Evolutionary conservation across 192 early-diverging fungal species (phyloP).

Genomic region (Coemansia sp.): DNA sequence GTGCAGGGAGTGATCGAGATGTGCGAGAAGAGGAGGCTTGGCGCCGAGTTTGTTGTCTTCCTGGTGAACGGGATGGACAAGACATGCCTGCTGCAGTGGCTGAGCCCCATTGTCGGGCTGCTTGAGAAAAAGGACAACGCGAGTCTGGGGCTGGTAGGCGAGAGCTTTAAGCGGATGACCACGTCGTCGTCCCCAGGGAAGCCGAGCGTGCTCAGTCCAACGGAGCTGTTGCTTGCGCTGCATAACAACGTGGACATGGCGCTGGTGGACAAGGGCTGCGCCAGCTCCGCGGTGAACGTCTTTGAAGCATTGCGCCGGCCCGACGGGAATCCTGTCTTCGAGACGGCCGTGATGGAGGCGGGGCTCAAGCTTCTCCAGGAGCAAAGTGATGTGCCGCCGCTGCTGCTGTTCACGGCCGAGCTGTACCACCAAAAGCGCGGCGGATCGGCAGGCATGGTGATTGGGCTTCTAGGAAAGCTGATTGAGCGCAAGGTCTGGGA

Average conservation of each 20-base stretch:
- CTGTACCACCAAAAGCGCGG: slow-evolving; percentile 18
- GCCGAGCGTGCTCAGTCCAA: slow-evolving; percentile 50
- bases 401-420: slow-evolving; percentile 42
- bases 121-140: slow-evolving; percentile 18
- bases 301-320: slow-evolving; percentile 22
- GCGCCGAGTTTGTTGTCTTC: slow-evolving; percentile 36
- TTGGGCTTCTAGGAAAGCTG: slow-evolving; percentile 20
- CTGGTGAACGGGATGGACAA: slow-evolving; percentile 29
- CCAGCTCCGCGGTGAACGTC: slow-evolving; percentile 20
- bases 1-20: slow-evolving; percentile 36
- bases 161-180: slow-evolving; percentile 35
- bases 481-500: slow-evolving; percentile 50
- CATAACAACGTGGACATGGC: slow-evolving; percentile 18
- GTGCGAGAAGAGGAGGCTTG: slow-evolving; percentile 26
- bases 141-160: slow-evolving; percentile 18
- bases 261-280: slow-evolving; percentile 1
- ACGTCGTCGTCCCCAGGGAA: slow-evolving; percentile 27
- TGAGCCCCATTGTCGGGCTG: slow-evolving; percentile 23
- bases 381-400: slow-evolving; percentile 27
- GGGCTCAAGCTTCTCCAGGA: slow-evolving; percentile 38
- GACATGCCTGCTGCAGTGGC: slow-evolving; percentile 10
- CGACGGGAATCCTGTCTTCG: slow-evolving; percentile 24
- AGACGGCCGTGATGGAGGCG: slow-evolving; percentile 23
- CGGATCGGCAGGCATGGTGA: slow-evolving; percentile 30
- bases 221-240: slow-evolving; percentile 43